Base-by-base conservation (phyloP, 139 green algal genomes). In the Chlamydomonas sp. region DNA sequence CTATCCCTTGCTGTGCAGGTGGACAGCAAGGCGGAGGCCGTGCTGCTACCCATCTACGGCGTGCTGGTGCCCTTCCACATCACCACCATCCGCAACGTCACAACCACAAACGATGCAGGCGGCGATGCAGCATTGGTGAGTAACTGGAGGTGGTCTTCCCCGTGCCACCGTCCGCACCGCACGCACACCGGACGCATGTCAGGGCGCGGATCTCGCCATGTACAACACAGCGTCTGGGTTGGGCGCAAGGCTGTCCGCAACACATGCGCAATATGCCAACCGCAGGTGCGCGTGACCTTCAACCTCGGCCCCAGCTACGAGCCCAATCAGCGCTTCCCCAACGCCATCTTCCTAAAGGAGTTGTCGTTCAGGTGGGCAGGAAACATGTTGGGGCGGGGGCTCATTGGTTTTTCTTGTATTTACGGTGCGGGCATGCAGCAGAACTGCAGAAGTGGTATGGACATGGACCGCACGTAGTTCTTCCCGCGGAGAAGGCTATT, bases 31-130 rank as follows among this genome's bases (percentile, higher is more conserved):
- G 88, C 90, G 2, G 97, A 99, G 91, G 91, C 94, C 3, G 93
- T 99, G 31, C 91, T 99, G 75, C 89, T 99, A 88, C 98, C 98
- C 72, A 97, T 99, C 84, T 99, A 99, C 88, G 98, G 98, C 67
- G 88, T 98, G 74, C 86, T 99, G 83, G 97, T 99, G 80, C 98
- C 98, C 67, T 99, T 99, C 90, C 98, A 99, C 94, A 97, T 99
- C 90, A 95, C 96, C 20, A 98, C 95, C 5, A 90, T 99, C 68
- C 97, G 98, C 89, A 97, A 95, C 62, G 96, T 97, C 1, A 96
- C 89, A 14, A 95, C 93, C 88, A 96, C 92, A 66, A 87, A 87
- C 63, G 83, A 87, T 20, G 62, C 83, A 78, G 92, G 90, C 86
- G 93, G 83, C 49, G 83, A 87, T 49, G 73, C 83, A 7, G 83